Percentiles rank a stretch among this genome's conserved stretches.
Evolutionary conservation across 495 filamentous ascomycete genomes (phyloP).

Genomic region (Emericellopsis terricola): DNA sequence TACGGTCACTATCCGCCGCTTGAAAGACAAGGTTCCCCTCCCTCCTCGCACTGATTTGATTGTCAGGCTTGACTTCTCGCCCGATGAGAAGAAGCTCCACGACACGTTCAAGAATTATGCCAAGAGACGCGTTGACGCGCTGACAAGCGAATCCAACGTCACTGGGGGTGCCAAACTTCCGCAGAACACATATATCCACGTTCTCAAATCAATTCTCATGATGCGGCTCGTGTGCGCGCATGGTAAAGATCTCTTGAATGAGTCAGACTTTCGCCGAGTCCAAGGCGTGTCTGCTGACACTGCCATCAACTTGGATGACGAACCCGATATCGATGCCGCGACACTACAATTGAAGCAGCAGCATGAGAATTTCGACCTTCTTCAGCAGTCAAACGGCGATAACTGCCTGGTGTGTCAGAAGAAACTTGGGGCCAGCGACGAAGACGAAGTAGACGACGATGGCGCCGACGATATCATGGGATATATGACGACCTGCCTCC

Average conservation of each 20-base stretch:
- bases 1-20: slow-evolving; percentile 75
- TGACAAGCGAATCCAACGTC: slow-evolving; percentile 22
- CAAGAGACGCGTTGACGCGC: slow-evolving; percentile 29
- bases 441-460: slow-evolving; percentile 31
- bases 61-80: slow-evolving; percentile 37
- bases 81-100: slow-evolving; percentile 33
- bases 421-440: slow-evolving; percentile 37
- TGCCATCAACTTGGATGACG: slow-evolving; percentile 73
- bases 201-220: slow-evolving; percentile 77
- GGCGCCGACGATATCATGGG: slow-evolving; percentile 47
- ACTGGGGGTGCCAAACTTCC: slow-evolving; percentile 41
- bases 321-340: slow-evolving; percentile 36
- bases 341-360: slow-evolving; percentile 44
- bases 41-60: slow-evolving; percentile 57
- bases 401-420: slow-evolving; percentile 47
- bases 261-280: slow-evolving; percentile 59
- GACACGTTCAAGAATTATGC: slow-evolving; percentile 36
- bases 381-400: slow-evolving; percentile 59
- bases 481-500: slow-evolving; percentile 67
- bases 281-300: slow-evolving; percentile 63
- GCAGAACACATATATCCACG: slow-evolving; percentile 71
- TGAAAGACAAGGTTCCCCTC: slow-evolving; percentile 79
- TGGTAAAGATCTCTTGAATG: slow-evolving; percentile 69
- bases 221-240: slow-evolving; percentile 83
- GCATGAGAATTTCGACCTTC: slow-evolving; percentile 65